Evolutionary conservation across 2,329 filamentous ascomycete genomes (phyloP).

Genomic region (Saccharata proteae): DNA sequence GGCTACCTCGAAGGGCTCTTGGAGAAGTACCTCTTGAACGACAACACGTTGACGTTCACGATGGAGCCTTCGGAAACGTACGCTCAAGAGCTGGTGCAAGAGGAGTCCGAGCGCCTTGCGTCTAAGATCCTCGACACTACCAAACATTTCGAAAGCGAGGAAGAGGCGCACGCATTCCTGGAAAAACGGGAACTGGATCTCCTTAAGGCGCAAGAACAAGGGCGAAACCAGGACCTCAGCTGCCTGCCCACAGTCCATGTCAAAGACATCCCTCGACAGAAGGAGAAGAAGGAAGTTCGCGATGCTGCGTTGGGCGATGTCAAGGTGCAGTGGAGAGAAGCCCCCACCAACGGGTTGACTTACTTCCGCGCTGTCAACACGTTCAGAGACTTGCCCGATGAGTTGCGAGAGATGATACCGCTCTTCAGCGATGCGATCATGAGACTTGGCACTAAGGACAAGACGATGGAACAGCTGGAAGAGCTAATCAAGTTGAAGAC

Average conservation of each 20-base stretch:
- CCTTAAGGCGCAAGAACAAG: conserved; percentile 70
- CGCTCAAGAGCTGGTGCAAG: conserved; percentile 58
- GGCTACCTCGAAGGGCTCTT: conserved; percentile 75
- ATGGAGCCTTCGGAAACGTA: conserved; percentile 79
- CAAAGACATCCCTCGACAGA: conserved; percentile 71
- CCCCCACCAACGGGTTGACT: conserved; percentile 87
- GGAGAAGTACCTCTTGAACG: conserved; percentile 81
- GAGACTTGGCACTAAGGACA: conserved; percentile 77
- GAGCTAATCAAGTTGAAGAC: conserved; percentile 95
- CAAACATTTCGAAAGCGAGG: conserved; percentile 55
- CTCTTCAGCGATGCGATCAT: conserved; percentile 88
- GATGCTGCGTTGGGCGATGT: conserved; percentile 47
- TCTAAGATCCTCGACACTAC: conserved; percentile 61
- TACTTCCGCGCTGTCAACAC: conserved; percentile 87
- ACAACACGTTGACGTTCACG: conserved; percentile 80
- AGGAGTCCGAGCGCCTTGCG: conserved; percentile 65
- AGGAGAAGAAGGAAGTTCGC: conserved; percentile 58
- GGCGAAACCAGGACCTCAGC: conserved; percentile 72
- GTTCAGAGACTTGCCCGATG: conserved; percentile 67
- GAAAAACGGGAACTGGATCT: conserved; percentile 69
- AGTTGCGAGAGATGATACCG: conserved; percentile 73
- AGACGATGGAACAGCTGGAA: conserved; percentile 88
- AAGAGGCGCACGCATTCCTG: conserved; percentile 59
- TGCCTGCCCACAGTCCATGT: conserved; percentile 82
- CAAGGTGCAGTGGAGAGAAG: conserved; percentile 79